A percentile compares a stretch with the other conserved stretches of the same genome.
These are phyloP conservation scores for Aurantiochytrium sp. DNA, from an alignment of 108 stramenopile species.

Conservation along the genomic window DNA sequence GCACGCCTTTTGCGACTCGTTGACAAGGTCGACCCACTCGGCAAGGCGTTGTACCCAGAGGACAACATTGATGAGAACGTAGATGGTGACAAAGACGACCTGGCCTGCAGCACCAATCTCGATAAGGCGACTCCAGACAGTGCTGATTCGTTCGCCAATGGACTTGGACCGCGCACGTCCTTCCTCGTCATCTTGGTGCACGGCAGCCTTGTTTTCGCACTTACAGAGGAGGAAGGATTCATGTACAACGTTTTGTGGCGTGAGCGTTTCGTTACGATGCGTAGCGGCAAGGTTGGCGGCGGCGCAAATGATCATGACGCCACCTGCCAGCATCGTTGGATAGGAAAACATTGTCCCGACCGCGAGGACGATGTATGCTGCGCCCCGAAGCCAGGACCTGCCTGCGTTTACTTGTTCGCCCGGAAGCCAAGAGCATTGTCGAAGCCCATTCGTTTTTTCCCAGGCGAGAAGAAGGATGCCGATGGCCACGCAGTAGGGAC, in stretches of 20 bases:
- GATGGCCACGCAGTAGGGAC: neutral
- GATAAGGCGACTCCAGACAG: neutral
- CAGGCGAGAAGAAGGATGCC: neutral
- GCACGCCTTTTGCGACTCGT: neutral
- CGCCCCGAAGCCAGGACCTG: neutral
- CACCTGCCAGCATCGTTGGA: neutral
- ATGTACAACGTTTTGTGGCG: neutral
- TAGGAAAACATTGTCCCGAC: neutral
- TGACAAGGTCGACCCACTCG: neutral
- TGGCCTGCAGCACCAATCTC: neutral
- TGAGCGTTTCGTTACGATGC: neutral
- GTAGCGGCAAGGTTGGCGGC: neutral
- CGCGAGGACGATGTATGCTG: neutral
- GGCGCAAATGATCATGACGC: neutral
- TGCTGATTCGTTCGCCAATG: neutral
- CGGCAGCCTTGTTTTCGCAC: neutral
- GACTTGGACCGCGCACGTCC: neutral
- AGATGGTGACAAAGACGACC: neutral
- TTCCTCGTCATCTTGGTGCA: neutral
- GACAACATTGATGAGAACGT: neutral
- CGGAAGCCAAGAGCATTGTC: neutral
- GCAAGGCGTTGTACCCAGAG: neutral
- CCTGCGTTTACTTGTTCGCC: neutral
- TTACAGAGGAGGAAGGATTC: neutral
- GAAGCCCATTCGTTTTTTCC: neutral